These are phyloP conservation scores for barrel medic (Medicago truncatula) DNA, from an alignment of 306 rosid genomes.

Conservation along the genomic window MtrunA17r5.0-ANR NC_053045.1:39795501-39796000, in stretches of 20 bases:
- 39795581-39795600: no score
- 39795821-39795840: constrained; percentile 29
- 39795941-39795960: no score
- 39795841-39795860: constrained; percentile 33
- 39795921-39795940: no score
- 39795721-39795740: background rate
- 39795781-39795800: constrained; percentile 41
- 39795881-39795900: constrained; percentile 22
- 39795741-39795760: constrained; percentile 28
- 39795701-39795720: constrained; percentile 29
- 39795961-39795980: no score
- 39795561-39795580: no score
- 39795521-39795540: no score
- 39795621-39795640: no score
- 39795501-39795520: no score
- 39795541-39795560: no score
- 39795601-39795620: no score
- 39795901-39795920: background rate
- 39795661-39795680: constrained; percentile 10
- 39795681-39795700: background rate
- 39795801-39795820: constrained; percentile 27
- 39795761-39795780: constrained; percentile 40
- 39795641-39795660: no score
- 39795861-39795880: constrained; percentile 42
- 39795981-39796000: no score